phyloP scores from a whole-genome alignment of 371 early-diverging fungal genomes.

The Sporodiniella umbellata region DNA sequence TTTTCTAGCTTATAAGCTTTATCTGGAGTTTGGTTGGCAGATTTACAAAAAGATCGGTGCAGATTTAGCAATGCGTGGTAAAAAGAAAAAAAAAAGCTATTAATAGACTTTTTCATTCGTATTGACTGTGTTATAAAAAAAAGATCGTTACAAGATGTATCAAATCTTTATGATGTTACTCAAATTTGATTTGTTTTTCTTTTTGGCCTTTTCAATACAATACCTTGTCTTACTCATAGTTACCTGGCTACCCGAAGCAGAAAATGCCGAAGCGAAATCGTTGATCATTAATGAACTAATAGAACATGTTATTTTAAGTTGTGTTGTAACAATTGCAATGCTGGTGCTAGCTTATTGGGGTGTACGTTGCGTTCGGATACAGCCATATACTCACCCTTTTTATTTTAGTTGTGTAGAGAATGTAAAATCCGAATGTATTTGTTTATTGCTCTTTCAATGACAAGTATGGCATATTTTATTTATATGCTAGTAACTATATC shows the following conservation, averaged over 20 bases:
- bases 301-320: constrained; percentile 72
- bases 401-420: constrained; percentile 49
- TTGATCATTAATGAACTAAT: constrained; percentile 29
- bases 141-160: constrained; percentile 79
- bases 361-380: constrained; percentile 53
- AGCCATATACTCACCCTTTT: too few relatives aligned
- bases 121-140: background rate
- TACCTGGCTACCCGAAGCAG: constrained; percentile 43
- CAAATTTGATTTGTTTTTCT: constrained; percentile 87
- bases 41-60: constrained; percentile 92
- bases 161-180: constrained; percentile 85
- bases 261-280: constrained; percentile 57
- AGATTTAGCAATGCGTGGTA: constrained; percentile 77
- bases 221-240: constrained; percentile 75
- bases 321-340: constrained; percentile 69
- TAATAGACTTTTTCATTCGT: too few relatives aligned
- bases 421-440: constrained; percentile 50
- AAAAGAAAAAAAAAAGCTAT: constrained; percentile 1
- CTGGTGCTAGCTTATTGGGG: constrained; percentile 76
- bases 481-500: constrained; percentile 72
- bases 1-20: constrained; percentile 44
- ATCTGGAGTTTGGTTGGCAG: constrained; percentile 69
- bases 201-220: constrained; percentile 82
- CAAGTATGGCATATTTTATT: constrained; percentile 67
- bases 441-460: constrained; percentile 58